phyloP scores from a whole-genome alignment of 768 basidiomycete genomes.

The Boletus speciosus region DNA sequence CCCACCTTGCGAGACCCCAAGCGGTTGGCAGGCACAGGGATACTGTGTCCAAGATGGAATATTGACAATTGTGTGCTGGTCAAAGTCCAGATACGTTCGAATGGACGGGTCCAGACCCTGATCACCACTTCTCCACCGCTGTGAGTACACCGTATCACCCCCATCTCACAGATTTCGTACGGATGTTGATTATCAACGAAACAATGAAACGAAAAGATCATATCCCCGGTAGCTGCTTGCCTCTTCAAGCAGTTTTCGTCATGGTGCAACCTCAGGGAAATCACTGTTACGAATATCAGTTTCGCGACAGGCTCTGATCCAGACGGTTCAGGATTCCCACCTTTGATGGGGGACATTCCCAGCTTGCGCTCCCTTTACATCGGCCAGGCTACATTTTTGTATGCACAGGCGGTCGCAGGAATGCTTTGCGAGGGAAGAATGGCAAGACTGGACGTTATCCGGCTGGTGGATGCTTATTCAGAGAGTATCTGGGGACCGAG shows the following conservation, averaged over 20 bases:
- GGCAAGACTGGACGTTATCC: constrained; percentile 32
- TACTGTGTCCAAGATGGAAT: not conserved
- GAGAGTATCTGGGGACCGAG: constrained; percentile 60
- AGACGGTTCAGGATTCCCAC: constrained; percentile 10
- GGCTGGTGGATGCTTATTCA: constrained; percentile 51
- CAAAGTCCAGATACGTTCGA: constrained; percentile 45
- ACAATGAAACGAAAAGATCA: constrained; percentile 16
- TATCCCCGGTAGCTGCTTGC: constrained; percentile 19
- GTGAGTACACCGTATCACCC: constrained; percentile 33
- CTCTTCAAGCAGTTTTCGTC: constrained; percentile 28
- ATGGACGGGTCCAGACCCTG: constrained; percentile 62
- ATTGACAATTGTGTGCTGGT: not conserved
- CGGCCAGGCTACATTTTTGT: constrained; percentile 48
- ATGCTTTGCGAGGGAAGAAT: constrained; percentile 29
- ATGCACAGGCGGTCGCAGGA: constrained; percentile 37
- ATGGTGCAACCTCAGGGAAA: constrained; percentile 44
- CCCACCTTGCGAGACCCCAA: not conserved
- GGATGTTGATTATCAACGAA: not conserved
- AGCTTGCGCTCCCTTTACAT: constrained; percentile 43
- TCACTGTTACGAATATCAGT: constrained; percentile 47
- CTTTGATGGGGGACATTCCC: constrained; percentile 37
- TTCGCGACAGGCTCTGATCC: constrained; percentile 30
- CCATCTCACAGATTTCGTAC: not conserved
- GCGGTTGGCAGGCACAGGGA: not conserved
- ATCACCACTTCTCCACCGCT: constrained; percentile 60